Conservation (phyloP, 805 yeast genomes). For the Wickerhamiella hasegawae region DNA sequence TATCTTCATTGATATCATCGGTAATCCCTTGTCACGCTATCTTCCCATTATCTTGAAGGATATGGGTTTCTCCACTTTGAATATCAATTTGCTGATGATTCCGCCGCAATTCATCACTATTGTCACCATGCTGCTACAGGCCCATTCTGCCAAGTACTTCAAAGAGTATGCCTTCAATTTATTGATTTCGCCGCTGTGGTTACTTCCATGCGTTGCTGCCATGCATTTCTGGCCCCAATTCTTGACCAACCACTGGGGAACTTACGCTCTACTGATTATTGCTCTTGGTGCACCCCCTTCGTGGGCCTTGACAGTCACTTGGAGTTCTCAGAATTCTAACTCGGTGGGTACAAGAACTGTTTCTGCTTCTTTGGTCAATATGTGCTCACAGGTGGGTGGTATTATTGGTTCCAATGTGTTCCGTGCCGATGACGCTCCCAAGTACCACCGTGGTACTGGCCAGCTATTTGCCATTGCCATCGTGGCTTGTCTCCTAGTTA, state of each 20-base stretch:
- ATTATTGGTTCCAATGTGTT: conserved; percentile 35
- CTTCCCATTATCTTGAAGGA: conserved; percentile 32
- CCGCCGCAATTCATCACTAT: conserved; percentile 19
- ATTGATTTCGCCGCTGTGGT: conserved; percentile 6
- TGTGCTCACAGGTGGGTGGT: conserved; percentile 35
- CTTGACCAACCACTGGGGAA: conserved; percentile 16
- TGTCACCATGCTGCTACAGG: conserved; percentile 1
- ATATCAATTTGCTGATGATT: conserved; percentile 36
- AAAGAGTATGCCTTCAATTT: conserved; percentile 3
- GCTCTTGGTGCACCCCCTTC: conserved; percentile 19
- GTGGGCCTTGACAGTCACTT: conserved; percentile 33
- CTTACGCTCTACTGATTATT: conserved; percentile 13
- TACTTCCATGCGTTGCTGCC: conserved; percentile 2
- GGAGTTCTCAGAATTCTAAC: conserved; percentile 38
- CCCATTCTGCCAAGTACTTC: conserved; percentile 1
- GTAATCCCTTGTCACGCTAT: conserved; percentile 27
- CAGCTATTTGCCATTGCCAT: conserved; percentile 31
- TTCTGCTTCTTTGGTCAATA: conserved; percentile 37
- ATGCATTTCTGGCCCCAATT: conserved; percentile 1
- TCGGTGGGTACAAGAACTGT: conserved; percentile 37
- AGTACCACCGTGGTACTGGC: conserved; percentile 29
- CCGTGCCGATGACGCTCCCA: conserved; percentile 32
- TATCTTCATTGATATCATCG: conserved; percentile 26
- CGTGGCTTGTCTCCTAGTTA: conserved; percentile 19
- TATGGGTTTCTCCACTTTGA: conserved; percentile 37